Evolutionary conservation across 352 stramenopile genomes (phyloP), one percentile per base, ranked within the genome.

Genomic region (Phytopythium kandeliae): DNA sequence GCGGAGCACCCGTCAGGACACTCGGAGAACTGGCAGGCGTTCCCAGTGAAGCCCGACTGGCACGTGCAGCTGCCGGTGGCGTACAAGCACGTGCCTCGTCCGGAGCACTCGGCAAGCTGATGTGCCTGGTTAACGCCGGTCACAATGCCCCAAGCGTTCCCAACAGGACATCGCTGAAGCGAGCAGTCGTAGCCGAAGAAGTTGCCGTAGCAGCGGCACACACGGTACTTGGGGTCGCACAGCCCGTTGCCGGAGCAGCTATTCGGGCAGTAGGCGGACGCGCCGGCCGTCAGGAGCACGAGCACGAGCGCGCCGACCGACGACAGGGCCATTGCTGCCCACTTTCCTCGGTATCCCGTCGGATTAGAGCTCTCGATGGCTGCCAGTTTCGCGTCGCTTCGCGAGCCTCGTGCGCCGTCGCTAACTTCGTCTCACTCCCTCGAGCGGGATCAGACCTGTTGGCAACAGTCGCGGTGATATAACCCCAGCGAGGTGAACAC

Each of bases 101-200:
- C 77, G 0, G 80, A 86, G 48, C 77, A 91, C 42, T 84, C 71
- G 10, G 56, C 62, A 0, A 56, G 44, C 28, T 51, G 61, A 48
- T 91, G 80, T 4, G 77, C 80, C 24, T 71, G 47, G 37, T 89
- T 55, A 8, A 51, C 36, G 16, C 61, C 74, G 13, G 40, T 67
- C 36, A 89, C 62, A 12, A 77, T 47, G 0, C 77, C 75, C 80
- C 80, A 88, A 0, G 77, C 60, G 26, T 80, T 83, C 6, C 63
- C 71, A 1, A 57, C 26, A 0, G 80, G 75, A 21, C 80, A 89
- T 17, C 37, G 58, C 24, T 71, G 41, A 11, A 78, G 52, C 13
- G 78, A 85, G 62, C 80, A 92, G 54, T 87, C 78, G 57, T 84
- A 78, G 44, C 78, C 74, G 4, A 71, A 71, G 58, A 68, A 92